Evolutionary conservation across 2,329 filamentous ascomycete genomes (phyloP).

Genomic region (Trichoderma guizhouense): DNA sequence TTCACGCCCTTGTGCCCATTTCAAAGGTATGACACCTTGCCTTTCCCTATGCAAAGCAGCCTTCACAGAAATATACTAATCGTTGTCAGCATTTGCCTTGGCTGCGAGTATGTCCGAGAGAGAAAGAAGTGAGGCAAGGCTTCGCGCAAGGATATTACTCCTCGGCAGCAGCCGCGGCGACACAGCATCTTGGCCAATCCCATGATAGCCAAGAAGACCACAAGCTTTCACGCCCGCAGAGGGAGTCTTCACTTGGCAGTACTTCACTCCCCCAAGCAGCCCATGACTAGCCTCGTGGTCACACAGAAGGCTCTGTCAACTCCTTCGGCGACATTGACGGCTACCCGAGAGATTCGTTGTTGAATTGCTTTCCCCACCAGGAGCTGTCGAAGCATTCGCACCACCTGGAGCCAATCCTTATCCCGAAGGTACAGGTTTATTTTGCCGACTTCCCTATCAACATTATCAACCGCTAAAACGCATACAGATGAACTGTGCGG

Average conservation of each 20-base stretch:
- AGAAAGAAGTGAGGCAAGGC: constrained; percentile 94
- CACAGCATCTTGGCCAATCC: constrained; percentile 27
- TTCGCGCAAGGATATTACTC: constrained; percentile 80
- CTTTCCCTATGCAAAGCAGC: neutral
- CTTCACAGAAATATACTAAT: constrained; percentile 14
- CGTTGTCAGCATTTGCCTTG: constrained; percentile 69
- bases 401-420: neutral
- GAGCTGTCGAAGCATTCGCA: neutral
- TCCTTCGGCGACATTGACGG: constrained; percentile 3
- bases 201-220: neutral
- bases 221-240: constrained; percentile 8
- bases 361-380: neutral
- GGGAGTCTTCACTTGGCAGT: constrained; percentile 1
- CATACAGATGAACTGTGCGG: no score
- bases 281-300: neutral
- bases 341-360: neutral
- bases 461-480: neutral
- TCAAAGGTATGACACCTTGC: constrained; percentile 61
- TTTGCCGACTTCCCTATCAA: neutral
- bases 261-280: neutral
- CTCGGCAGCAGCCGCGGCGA: constrained; percentile 50
- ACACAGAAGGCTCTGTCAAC: constrained; percentile 12
- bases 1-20: constrained; percentile 86
- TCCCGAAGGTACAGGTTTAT: neutral
- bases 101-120: constrained; percentile 87